phyloP scores from a whole-genome alignment of 306 rosid genomes.

The Glycyrrhiza uralensis region DNA sequence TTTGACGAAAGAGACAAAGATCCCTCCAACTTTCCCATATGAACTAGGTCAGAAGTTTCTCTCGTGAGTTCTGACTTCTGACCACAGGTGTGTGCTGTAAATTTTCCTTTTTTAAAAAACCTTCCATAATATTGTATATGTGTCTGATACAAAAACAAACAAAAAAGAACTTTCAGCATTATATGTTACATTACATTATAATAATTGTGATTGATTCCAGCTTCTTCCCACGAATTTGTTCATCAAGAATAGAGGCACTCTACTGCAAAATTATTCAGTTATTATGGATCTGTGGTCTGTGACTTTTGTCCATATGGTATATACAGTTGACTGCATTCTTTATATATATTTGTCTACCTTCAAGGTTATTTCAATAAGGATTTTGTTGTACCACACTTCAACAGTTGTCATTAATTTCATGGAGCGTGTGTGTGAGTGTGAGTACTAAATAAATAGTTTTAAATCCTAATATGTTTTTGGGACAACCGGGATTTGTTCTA shows the following conservation, averaged over 20 bases:
- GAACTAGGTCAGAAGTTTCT: slow-evolving; percentile 44
- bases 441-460: slow-evolving; percentile 23
- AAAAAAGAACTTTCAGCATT: slow-evolving; percentile 8
- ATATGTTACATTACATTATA: slow-evolving; percentile 33
- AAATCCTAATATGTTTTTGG: slow-evolving; percentile 33
- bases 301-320: slow-evolving; percentile 29
- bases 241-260: slow-evolving; percentile 36
- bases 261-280: slow-evolving; percentile 26
- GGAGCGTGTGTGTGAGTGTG: slow-evolving; percentile 26
- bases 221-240: slow-evolving; percentile 34
- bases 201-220: slow-evolving; percentile 42
- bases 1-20: slow-evolving; percentile 27
- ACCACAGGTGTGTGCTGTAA: slow-evolving; percentile 62
- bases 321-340: slow-evolving; percentile 30
- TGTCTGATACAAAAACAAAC: slow-evolving; percentile 33
- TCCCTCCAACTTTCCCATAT: slow-evolving; percentile 30
- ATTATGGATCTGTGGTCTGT: slow-evolving; percentile 26
- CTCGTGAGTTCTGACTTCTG: slow-evolving; percentile 31
- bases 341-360: slow-evolving; percentile 13
- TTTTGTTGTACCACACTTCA: not conserved
- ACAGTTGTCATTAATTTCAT: slow-evolving; percentile 20
- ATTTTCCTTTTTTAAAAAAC: not conserved
- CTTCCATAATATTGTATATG: slow-evolving; percentile 57
- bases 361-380: no score
- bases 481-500: slow-evolving; percentile 34